A percentile compares a stretch with the other conserved stretches of the same genome.
Evolutionary conservation across 2,329 filamentous ascomycete species (phyloP).

Genomic region (Fusarium sp.): DNA sequence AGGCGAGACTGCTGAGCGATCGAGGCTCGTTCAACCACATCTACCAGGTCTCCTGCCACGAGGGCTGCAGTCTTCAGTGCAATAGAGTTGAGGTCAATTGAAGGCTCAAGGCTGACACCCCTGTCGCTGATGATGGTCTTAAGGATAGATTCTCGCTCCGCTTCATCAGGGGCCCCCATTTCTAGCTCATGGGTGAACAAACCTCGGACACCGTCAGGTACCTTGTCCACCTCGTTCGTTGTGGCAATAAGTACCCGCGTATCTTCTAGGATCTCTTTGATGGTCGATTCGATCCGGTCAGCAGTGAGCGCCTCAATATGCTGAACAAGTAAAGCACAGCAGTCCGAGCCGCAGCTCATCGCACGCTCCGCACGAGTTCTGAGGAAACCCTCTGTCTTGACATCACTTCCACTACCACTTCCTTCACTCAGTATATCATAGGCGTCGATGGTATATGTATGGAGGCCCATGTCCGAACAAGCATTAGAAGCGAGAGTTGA

Average conservation of each 20-base stretch:
- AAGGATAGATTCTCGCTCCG: slow-evolving; percentile 90
- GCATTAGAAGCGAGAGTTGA: slow-evolving; percentile 82
- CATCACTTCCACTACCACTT: slow-evolving; percentile 84
- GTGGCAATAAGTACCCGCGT: slow-evolving; percentile 91
- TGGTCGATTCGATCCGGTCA: slow-evolving; percentile 87
- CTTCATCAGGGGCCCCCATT: slow-evolving; percentile 92
- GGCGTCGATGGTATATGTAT: slow-evolving; percentile 89
- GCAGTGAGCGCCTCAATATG: slow-evolving; percentile 94
- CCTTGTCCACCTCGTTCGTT: slow-evolving; percentile 94
- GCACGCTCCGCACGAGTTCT: slow-evolving; percentile 91
- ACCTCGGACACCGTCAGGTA: slow-evolving; percentile 90
- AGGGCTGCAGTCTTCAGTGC: slow-evolving; percentile 96
- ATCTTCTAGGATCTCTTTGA: slow-evolving; percentile 87
- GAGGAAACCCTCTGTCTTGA: slow-evolving; percentile 93
- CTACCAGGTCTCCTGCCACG: slow-evolving; percentile 93
- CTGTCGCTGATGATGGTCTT: slow-evolving; percentile 83
- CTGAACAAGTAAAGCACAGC: slow-evolving; percentile 86
- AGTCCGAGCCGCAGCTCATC: slow-evolving; percentile 87
- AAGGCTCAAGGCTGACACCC: slow-evolving; percentile 82
- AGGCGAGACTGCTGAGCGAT: slow-evolving; percentile 84
- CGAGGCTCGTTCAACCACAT: slow-evolving; percentile 92
- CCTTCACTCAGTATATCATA: slow-evolving; percentile 97
- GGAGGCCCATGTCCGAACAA: slow-evolving; percentile 90
- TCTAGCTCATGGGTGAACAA: slow-evolving; percentile 97
- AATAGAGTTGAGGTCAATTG: slow-evolving; percentile 87